Percentiles rank a stretch among this genome's conserved stretches.
These are phyloP conservation scores for Fusarium penzigii DNA, from an alignment of 2,329 filamentous ascomycete genomes.

Conservation along the genomic window DNA sequence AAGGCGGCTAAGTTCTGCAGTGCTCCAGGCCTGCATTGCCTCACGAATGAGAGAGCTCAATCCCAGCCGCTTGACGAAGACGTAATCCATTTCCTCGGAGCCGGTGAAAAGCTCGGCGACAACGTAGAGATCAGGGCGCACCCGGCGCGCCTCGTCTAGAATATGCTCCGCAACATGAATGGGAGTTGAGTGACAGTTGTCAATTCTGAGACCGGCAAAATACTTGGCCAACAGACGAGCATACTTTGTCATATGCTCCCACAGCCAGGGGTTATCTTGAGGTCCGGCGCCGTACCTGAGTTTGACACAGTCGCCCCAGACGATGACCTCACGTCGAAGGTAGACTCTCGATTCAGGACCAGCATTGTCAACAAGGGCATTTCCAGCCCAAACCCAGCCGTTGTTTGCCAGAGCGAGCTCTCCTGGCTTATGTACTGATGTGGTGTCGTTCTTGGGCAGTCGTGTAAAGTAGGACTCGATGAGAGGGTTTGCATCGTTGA, in stretches of 20 bases:
- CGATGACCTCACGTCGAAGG: constrained; percentile 91
- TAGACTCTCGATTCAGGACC: constrained; percentile 90
- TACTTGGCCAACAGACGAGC: constrained; percentile 90
- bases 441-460: constrained; percentile 75
- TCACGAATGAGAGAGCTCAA: constrained; percentile 91
- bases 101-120: constrained; percentile 96
- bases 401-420: constrained; percentile 89
- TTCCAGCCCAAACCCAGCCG: constrained; percentile 98
- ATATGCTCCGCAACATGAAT: constrained; percentile 93
- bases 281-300: constrained; percentile 81
- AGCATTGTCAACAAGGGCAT: constrained; percentile 91
- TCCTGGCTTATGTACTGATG: constrained; percentile 72
- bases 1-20: constrained; percentile 85
- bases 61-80: constrained; percentile 91
- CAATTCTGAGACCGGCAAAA: constrained; percentile 93
- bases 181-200: constrained; percentile 97
- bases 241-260: constrained; percentile 95
- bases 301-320: constrained; percentile 99
- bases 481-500: constrained; percentile 75
- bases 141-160: constrained; percentile 85
- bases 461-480: constrained; percentile 96
- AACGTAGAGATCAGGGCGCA: constrained; percentile 85
- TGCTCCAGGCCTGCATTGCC: constrained; percentile 98
- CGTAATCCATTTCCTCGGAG: constrained; percentile 92
- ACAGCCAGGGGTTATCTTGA: constrained; percentile 87